Base-by-base conservation (phyloP, 768 basidiomycete species). In the Postia placenta region DNA sequence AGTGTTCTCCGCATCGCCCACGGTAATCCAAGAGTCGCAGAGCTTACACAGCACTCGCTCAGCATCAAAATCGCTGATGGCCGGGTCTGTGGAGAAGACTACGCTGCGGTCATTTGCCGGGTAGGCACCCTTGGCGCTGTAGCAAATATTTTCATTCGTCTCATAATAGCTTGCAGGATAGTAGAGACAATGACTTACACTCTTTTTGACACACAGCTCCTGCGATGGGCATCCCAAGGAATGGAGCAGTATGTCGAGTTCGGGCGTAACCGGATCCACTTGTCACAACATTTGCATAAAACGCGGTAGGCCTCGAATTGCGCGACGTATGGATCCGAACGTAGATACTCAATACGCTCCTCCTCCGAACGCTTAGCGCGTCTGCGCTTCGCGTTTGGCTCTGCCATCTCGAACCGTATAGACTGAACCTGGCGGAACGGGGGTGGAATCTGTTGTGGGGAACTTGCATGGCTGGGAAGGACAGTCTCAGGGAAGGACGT, bases 171-270 rank as follows among this genome's bases (percentile, higher is more conserved):
- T 27, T 7, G n/a, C 2, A 27, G 37, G 19, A 35, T n/a, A 17
- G 17, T 39, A 6, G 19, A 15, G 12, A 27, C 27, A 12, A 33
- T 6, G 27, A 70, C 81, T 52, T 60, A 85, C 86, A 80, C 75
- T 64, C 86, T 85, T 69, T 86, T 88, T 1, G 85, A 80, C 40
- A 90, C 67, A 66, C 87, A 89, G 60, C 84, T 86, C 69, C 87
- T 89, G 36, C 87, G 71, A 60, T 90, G 87, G 2, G 87, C 87
- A 60, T 89, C 86, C 87, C 87, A 90, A 0, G 87, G 87, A 47
- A 90, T 89, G n/a, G 81, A 85, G 59, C 87, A 91, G 58, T 88
- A 91, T 0, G 87, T 89, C 47, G 87, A 89, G 63, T 91, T 91
- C 38, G 87, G 86, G 6, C 87, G 75, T n/a, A 90, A 71, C 14